A percentile compares a stretch with the other conserved stretches of the same genome.
phyloP scores from a whole-genome alignment of 176 grass and related monocot species.

The Lolium rigidum region DNA sequence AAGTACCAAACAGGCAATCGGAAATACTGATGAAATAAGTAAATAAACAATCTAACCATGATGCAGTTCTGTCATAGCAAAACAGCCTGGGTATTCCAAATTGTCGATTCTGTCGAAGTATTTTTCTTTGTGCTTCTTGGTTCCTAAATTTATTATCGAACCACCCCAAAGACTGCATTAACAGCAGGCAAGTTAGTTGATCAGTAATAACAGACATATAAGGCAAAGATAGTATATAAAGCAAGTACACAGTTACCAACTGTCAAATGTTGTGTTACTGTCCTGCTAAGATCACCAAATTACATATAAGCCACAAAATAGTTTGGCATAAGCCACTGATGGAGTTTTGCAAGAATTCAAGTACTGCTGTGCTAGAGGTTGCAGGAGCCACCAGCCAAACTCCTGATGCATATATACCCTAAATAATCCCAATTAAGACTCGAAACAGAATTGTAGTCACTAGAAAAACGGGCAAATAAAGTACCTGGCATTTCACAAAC shows the following conservation, averaged over 20 bases:
- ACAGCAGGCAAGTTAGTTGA: conserved; percentile 37
- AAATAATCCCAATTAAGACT: background rate
- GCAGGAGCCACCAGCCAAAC: background rate
- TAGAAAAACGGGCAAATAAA: background rate
- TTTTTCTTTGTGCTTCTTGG: conserved; percentile 92
- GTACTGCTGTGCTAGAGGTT: background rate
- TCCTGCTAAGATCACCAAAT: background rate
- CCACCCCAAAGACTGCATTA: conserved; percentile 93
- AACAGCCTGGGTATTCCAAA: conserved; percentile 95
- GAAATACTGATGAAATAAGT: background rate
- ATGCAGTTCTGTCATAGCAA: conserved; percentile 99
- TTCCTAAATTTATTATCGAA: conserved; percentile 85
- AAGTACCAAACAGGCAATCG: background rate
- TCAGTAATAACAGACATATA: background rate
- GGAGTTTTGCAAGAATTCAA: conserved; percentile 10
- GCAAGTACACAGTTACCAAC: background rate
- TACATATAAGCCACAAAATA: background rate
- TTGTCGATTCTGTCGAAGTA: conserved; percentile 91
- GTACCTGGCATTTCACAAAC: background rate
- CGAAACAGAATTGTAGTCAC: background rate
- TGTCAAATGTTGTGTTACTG: background rate
- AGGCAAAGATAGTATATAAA: background rate
- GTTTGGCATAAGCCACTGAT: background rate
- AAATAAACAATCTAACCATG: conserved; percentile 71
- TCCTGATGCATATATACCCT: background rate